A percentile compares a stretch with the other conserved stretches of the same genome.
Evolutionary conservation across 208 protist species (phyloP).

Genomic region (Wallacemonas rigidus): DNA sequence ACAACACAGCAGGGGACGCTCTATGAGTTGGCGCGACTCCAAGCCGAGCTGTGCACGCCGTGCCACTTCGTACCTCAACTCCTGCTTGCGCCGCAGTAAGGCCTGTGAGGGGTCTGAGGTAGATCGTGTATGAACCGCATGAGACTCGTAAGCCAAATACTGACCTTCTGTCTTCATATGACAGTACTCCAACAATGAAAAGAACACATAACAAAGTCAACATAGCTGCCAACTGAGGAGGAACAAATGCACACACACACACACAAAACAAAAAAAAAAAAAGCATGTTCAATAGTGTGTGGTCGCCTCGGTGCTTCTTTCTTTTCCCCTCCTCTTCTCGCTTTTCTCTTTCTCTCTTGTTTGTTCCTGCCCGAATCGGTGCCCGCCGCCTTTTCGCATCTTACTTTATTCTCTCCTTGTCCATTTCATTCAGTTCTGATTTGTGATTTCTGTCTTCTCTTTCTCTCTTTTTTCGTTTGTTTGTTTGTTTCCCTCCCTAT

Average conservation of each 20-base stretch:
- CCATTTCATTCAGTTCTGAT: neutral
- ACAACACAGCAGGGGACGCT: conserved; percentile 51
- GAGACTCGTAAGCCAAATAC: neutral
- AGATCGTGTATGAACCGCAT: too few species aligned
- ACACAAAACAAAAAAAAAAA: too few species aligned
- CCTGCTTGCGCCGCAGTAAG: conserved; percentile 35
- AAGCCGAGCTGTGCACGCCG: conserved; percentile 43
- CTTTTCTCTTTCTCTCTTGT: neutral
- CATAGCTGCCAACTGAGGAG: too few species aligned
- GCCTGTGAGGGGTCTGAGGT: too few species aligned
- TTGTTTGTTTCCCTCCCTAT: neutral
- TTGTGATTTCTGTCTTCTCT: neutral
- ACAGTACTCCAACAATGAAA: too few species aligned
- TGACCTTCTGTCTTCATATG: neutral
- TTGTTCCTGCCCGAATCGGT: neutral
- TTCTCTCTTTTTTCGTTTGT: neutral
- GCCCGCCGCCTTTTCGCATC: neutral
- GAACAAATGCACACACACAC: too few species aligned
- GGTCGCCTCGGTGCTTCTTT: neutral
- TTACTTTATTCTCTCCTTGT: neutral
- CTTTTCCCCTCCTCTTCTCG: neutral
- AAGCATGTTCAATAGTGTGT: neutral
- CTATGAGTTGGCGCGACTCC: conserved; percentile 39
- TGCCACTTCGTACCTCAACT: conserved; percentile 63
- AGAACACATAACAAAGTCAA: too few species aligned